Conservation (phyloP, 2,329 filamentous ascomycete species). For the Metarhizium humberi region DNA sequence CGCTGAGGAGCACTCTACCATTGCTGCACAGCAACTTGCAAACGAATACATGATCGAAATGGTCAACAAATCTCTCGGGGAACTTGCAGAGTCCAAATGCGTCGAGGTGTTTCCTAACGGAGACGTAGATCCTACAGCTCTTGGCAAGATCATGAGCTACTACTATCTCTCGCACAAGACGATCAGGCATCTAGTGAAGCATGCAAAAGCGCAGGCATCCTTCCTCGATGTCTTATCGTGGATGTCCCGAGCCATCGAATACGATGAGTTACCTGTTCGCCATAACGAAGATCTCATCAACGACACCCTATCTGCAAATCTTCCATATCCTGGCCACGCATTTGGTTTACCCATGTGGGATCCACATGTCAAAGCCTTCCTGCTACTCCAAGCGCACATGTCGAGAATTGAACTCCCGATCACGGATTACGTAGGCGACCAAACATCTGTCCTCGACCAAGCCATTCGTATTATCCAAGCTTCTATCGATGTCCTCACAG, state of each 20-base stretch:
- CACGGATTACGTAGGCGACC: conserved; percentile 93
- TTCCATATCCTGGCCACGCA: conserved; percentile 51
- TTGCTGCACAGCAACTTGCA: conserved; percentile 74
- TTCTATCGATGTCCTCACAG: conserved; percentile 84
- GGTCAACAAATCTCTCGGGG: conserved; percentile 75
- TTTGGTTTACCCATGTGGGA: conserved; percentile 92
- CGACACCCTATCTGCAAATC: conserved; percentile 71
- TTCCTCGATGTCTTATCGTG: conserved; percentile 80
- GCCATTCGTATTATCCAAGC: conserved; percentile 96
- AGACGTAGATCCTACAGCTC: conserved; percentile 77
- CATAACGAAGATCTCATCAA: conserved; percentile 99
- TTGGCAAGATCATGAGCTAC: conserved; percentile 99
- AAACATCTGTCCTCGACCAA: conserved; percentile 83
- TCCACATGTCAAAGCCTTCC: conserved; percentile 91
- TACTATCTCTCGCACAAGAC: conserved; percentile 97
- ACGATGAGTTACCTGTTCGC: conserved; percentile 92
- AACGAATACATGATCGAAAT: conserved; percentile 93
- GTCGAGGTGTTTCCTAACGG: conserved; percentile 76
- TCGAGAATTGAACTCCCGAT: conserved; percentile 88
- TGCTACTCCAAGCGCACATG: conserved; percentile 92
- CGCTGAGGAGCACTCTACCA: conserved; percentile 82
- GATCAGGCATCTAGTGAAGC: conserved; percentile 70
- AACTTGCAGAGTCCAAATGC: conserved; percentile 78
- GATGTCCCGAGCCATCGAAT: conserved; percentile 92
- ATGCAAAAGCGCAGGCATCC: conserved; percentile 64